These are phyloP conservation scores for Colletotrichum eleusines DNA, from an alignment of 2,329 filamentous ascomycete genomes.

Conservation along the genomic window DNA sequence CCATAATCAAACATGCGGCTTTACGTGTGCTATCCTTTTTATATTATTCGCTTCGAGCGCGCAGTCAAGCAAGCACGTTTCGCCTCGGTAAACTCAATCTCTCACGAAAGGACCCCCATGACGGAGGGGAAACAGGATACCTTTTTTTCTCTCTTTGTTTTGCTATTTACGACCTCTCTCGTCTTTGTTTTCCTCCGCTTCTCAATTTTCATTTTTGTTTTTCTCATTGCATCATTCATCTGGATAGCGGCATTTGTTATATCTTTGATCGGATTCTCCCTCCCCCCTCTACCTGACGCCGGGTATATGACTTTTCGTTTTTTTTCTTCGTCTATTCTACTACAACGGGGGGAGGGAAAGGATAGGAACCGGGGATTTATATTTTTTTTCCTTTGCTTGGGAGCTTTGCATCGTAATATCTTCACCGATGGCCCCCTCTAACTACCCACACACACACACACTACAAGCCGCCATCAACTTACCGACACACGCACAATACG, in stretches of 20 bases:
- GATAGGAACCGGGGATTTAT: slow-evolving; percentile 37
- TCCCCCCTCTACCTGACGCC: slow-evolving; percentile 41
- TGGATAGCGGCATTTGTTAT: slow-evolving; percentile 42
- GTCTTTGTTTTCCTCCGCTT: no score
- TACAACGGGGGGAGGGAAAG: slow-evolving; percentile 41
- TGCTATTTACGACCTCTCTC: slow-evolving; percentile 37
- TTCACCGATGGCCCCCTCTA: background rate
- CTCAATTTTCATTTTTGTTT: slow-evolving; percentile 38
- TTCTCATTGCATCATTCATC: slow-evolving; percentile 39
- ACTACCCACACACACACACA: background rate
- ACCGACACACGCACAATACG: slow-evolving; percentile 14
- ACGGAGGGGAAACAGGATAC: slow-evolving; percentile 23
- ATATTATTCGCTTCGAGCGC: slow-evolving; percentile 28
- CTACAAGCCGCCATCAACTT: background rate
- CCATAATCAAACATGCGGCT: slow-evolving; percentile 1
- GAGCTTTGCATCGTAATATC: slow-evolving; percentile 18
- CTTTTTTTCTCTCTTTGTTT: slow-evolving; percentile 36
- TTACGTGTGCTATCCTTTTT: slow-evolving; percentile 31
- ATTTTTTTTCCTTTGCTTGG: slow-evolving; percentile 10
- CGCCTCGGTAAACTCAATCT: slow-evolving; percentile 8
- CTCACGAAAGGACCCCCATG: background rate
- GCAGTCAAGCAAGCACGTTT: slow-evolving; percentile 2
- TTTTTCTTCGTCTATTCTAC: slow-evolving; percentile 42
- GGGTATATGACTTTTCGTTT: slow-evolving; percentile 46
- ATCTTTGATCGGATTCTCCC: slow-evolving; percentile 43